Evolutionary conservation across 495 filamentous ascomycete genomes (phyloP).

Genomic region (Pseudotulostoma volvatum): DNA sequence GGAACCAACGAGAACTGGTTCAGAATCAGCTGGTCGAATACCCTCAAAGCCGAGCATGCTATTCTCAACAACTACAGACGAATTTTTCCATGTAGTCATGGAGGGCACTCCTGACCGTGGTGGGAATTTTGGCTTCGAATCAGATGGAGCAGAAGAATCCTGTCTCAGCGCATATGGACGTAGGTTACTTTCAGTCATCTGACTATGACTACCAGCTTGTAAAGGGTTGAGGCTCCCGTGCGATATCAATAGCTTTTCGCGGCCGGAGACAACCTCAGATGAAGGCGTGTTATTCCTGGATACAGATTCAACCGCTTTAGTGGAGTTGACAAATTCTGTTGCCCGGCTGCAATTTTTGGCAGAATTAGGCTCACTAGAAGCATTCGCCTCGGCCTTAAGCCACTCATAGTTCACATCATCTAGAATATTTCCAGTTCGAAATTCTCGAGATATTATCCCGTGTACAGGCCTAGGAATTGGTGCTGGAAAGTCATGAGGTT

Average conservation of each 20-base stretch:
- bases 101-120: not conserved
- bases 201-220: not conserved
- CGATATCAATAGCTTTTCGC: not conserved
- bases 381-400: not conserved
- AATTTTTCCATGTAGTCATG: not conserved
- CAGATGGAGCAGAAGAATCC: not conserved
- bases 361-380: not conserved
- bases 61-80: not conserved
- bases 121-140: not conserved
- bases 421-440: not conserved
- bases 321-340: not conserved
- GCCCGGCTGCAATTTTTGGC: not conserved
- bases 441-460: not conserved
- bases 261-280: not conserved
- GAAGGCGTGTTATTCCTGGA: not conserved
- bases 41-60: not conserved
- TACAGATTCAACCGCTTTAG: no score
- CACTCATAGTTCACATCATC: not conserved
- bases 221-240: not conserved
- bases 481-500: not conserved
- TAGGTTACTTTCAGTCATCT: not conserved
- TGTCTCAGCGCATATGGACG: not conserved
- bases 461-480: constrained; percentile 1
- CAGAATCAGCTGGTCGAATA: not conserved
- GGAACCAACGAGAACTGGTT: not conserved